A percentile compares a stretch with the other conserved stretches of the same genome.
These are phyloP conservation scores for Gonium pectorale DNA, from an alignment of 139 green algal genomes.

Conservation along the genomic window DNA sequence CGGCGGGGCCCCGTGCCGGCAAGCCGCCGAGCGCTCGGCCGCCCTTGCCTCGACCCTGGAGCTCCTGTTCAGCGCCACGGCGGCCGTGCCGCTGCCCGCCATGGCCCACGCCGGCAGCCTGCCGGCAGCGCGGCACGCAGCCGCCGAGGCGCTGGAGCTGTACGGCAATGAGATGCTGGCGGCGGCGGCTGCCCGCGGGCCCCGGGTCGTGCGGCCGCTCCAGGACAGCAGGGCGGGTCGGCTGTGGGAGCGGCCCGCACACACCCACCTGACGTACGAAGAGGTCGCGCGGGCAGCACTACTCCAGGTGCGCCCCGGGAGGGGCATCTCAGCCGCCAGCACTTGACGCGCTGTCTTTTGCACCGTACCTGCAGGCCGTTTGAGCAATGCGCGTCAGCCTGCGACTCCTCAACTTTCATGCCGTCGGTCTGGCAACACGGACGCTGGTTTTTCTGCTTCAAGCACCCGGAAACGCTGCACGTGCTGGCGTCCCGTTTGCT, in stretches of 20 bases:
- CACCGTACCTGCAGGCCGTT: too few species aligned
- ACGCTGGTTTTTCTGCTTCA: too few species aligned
- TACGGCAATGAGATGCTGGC: neutral
- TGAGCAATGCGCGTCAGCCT: too few species aligned
- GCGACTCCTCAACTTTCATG: too few species aligned
- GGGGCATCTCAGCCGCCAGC: too few species aligned
- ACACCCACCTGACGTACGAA: neutral
- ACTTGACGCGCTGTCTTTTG: too few species aligned
- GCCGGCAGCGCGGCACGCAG: neutral
- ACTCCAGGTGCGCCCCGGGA: neutral
- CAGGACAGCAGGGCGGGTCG: too few species aligned
- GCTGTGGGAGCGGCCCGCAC: neutral
- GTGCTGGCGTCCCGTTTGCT: too few species aligned
- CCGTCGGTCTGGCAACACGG: too few species aligned
- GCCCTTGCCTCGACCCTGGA: neutral
- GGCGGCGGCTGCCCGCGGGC: neutral
- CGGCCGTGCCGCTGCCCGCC: neutral
- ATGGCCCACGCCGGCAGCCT: slow-evolving; percentile 6
- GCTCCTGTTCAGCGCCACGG: neutral
- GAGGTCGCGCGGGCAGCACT: neutral
- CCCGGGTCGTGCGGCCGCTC: neutral
- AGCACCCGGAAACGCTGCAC: too few species aligned
- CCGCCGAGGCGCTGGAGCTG: neutral
- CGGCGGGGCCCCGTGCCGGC: neutral
- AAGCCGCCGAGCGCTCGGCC: neutral